Base-by-base conservation (phyloP, 257 asterid species). In the Datura wrightii region DNA sequence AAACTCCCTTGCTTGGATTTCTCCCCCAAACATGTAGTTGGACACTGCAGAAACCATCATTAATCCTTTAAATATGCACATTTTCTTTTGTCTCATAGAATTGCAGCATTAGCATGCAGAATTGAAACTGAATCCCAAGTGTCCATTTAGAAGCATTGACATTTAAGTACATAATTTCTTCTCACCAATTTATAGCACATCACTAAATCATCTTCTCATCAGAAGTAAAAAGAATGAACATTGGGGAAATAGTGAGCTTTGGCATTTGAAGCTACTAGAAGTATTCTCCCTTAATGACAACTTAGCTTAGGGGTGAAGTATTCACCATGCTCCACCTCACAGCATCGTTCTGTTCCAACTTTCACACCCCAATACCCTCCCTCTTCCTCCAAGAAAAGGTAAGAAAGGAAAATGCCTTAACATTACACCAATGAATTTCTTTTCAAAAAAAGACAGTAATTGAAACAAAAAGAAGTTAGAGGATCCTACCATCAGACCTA, bases 1-100 rank as follows among this genome's bases (percentile, higher is more conserved):
- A 59, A 88, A 93, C 65, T 94, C 98, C 89, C 92, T 88, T 52
- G 94, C 85, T 70, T 89, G 98, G 85, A 93, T 86, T 84, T 91
- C 94, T 85, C 93, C 96, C 58, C 90, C 91, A 85, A 91, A 67
- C 86, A 89, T 85, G 88, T 94, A 94, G 84, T 88, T 90, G 82
- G 97, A 78, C 55, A 87, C 99, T 97, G 92, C 88, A 90, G 83
- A 66, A 18, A 82, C 50, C 76, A 86, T 58, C 54, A 66, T 41
- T 50, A 81, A 52, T 54, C 4, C 42, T 76, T 42, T 19, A 69
- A 13, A 52, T 72, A 31, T 5, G 60, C 69, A 84, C 37, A 65
- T 62, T 6, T n/a, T 39, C 31, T 37, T 53, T 50, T 58, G 8
- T 31, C 58, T 52, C 60, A 7, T 14, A 52, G 2, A 74, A 55